A percentile compares a stretch with the other conserved stretches of the same genome.
phyloP scores from a whole-genome alignment of 371 early-diverging fungal species.

The Fennellomyces sp. region DNA sequence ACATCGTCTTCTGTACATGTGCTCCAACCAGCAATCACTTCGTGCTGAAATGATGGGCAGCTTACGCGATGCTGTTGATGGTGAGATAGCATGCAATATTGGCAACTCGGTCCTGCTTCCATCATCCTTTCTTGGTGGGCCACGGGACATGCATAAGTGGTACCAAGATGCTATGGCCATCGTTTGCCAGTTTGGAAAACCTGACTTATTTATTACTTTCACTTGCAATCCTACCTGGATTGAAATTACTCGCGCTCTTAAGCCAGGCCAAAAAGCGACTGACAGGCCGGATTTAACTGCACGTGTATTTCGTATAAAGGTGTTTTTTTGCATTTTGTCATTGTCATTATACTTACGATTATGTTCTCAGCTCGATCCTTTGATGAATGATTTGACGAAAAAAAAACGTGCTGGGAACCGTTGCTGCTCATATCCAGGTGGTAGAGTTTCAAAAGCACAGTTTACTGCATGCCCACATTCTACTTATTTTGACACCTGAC shows the following conservation, averaged over 20 bases:
- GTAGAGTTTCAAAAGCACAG: conserved; percentile 31
- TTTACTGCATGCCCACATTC: conserved; percentile 32
- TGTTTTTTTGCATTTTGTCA: too few relatives aligned
- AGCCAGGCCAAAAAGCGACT: not conserved
- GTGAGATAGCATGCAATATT: too few relatives aligned
- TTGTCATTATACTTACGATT: too few relatives aligned
- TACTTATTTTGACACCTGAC: conserved; percentile 21
- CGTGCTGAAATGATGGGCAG: too few relatives aligned
- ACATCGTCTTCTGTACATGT: too few relatives aligned
- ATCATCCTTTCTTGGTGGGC: not conserved
- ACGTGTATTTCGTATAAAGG: not conserved
- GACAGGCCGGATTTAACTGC: not conserved
- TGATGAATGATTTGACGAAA: not conserved
- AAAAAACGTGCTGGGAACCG: not conserved
- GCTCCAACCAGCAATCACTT: too few relatives aligned
- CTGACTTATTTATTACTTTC: not conserved
- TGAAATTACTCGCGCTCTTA: not conserved
- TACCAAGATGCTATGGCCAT: not conserved
- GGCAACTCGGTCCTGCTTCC: too few relatives aligned
- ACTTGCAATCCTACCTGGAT: not conserved
- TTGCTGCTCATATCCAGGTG: not conserved
- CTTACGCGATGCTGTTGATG: too few relatives aligned
- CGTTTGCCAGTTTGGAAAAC: not conserved
- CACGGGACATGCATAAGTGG: not conserved
- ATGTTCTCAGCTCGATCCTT: too few relatives aligned